Evolutionary conservation across 2,329 filamentous ascomycete species (phyloP), one percentile per base, ranked within the genome.

Genomic region (Cercospora zeina): DNA sequence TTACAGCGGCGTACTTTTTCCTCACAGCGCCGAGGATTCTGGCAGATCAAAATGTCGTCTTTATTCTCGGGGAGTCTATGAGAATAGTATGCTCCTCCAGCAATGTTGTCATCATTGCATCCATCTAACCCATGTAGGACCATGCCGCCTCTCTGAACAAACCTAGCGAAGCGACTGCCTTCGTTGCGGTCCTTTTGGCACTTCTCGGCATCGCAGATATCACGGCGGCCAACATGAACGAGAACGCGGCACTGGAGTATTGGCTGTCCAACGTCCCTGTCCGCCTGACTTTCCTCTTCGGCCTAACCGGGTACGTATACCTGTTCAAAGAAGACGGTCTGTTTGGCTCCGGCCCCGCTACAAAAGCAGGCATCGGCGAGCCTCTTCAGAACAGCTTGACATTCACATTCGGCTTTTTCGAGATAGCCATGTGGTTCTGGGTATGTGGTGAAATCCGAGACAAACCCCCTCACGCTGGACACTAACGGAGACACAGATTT

Each of bases 381-480:
- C 83, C 85, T 24, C 76, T 96, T 70, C 91, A 93, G 79, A 96
- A 96, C 74, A 85, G 91, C 55, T 80, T 96, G 42, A 85, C 96
- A 42, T 96, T 97, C 73, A 87, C 89, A 0, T 95, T 91, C 77
- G 87, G 86, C 8, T 95, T 96, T 71, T 73, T 96, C 72, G 93
- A 97, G 80, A 85, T 91, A 74, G 81, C 91, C 68, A 83, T 84
- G 64, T 96, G 92, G 91, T 92, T 96, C 76, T 96, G 92, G 92
- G 86, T 86, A 73, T 65, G 80, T 75, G 13, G 10, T 27, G 31
- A 30, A 24, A 8, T 37, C 13, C 21, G 14, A 31, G 30, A n/a
- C 42, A 27, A 1, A 27, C 7, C 34, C 24, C 42, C 1, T 56
- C 49, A 16, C 5, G 14, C 13, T 5, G 6, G 2, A 16, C 31